A percentile compares a stretch with the other conserved stretches of the same genome.
Evolutionary conservation across 108 stramenopile species (phyloP).

Genomic region (Nitzschia palea): DNA sequence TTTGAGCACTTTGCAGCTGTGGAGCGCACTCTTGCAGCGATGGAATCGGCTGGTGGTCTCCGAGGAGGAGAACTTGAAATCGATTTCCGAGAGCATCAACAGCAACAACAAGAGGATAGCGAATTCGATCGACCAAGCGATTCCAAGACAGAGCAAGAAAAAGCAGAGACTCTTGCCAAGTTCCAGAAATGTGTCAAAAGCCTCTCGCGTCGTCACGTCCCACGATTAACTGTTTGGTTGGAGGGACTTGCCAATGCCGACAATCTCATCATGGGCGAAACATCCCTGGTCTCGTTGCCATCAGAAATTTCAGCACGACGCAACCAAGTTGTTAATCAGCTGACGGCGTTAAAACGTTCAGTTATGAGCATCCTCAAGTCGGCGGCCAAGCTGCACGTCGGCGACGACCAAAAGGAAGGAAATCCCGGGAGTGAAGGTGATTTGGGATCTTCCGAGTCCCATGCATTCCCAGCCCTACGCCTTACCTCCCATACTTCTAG

Average conservation of each 20-base stretch:
- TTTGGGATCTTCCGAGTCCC: background rate
- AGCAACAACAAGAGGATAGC: background rate
- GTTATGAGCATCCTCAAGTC: slow-evolving; percentile 27
- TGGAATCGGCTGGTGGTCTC: slow-evolving; percentile 28
- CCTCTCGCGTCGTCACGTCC: slow-evolving; percentile 25
- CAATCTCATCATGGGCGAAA: slow-evolving; percentile 5
- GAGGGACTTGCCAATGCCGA: slow-evolving; percentile 47
- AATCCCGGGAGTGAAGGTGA: background rate
- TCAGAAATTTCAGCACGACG: background rate
- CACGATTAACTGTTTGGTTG: slow-evolving; percentile 37
- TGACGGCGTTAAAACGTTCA: slow-evolving; percentile 20
- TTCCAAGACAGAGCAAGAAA: background rate
- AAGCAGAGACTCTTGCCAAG: background rate
- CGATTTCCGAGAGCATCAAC: slow-evolving; percentile 11
- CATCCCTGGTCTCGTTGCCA: slow-evolving; percentile 16
- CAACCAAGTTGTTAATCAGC: slow-evolving; percentile 1
- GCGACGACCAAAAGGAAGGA: background rate
- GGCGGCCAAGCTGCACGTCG: slow-evolving; percentile 8
- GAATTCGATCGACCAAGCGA: background rate
- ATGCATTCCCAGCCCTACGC: background rate
- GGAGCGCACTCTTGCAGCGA: slow-evolving; percentile 44
- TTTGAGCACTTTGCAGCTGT: slow-evolving; percentile 33
- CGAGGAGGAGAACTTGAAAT: slow-evolving; percentile 37
- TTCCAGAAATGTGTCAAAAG: slow-evolving; percentile 16
- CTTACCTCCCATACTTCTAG: background rate